Evolutionary conservation across 1,139 yeast genomes (phyloP).

Genomic region (Blastobotrys raffinosifermentans): DNA sequence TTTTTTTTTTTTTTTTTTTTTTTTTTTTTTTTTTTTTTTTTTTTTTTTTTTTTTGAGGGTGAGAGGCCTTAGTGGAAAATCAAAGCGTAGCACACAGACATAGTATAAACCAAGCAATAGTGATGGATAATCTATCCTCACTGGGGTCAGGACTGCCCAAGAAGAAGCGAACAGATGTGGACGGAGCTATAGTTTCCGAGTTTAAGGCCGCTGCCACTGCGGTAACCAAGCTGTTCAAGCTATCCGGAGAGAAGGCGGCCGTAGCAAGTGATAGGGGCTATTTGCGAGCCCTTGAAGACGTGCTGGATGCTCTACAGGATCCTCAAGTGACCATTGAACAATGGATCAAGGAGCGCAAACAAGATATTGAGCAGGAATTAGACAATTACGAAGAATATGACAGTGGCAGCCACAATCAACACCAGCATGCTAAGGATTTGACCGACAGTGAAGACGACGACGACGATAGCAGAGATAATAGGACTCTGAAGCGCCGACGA

Average conservation of each 20-base stretch:
- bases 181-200: conserved; percentile 17
- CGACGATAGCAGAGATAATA: too few species aligned
- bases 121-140: conserved; percentile 12
- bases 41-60: too few species aligned
- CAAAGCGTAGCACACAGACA: too few species aligned
- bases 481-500: too few species aligned
- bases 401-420: too few species aligned
- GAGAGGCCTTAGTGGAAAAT: too few species aligned
- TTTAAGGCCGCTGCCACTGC: conserved; percentile 30
- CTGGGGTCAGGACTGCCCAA: conserved; percentile 15
- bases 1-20: too few species aligned
- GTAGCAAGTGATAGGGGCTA: conserved; percentile 26
- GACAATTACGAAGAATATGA: background rate
- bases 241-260: conserved; percentile 23
- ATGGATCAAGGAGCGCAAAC: conserved; percentile 1
- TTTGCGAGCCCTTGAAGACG: conserved; percentile 23
- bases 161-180: conserved; percentile 11
- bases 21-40: too few species aligned
- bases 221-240: conserved; percentile 28
- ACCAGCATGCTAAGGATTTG: too few species aligned
- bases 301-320: conserved; percentile 17
- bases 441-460: too few species aligned
- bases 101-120: background rate
- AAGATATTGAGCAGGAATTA: background rate
- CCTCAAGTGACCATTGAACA: conserved; percentile 5